phyloP scores from a whole-genome alignment of 768 basidiomycete species.

The Macrocybe gigantea region DNA sequence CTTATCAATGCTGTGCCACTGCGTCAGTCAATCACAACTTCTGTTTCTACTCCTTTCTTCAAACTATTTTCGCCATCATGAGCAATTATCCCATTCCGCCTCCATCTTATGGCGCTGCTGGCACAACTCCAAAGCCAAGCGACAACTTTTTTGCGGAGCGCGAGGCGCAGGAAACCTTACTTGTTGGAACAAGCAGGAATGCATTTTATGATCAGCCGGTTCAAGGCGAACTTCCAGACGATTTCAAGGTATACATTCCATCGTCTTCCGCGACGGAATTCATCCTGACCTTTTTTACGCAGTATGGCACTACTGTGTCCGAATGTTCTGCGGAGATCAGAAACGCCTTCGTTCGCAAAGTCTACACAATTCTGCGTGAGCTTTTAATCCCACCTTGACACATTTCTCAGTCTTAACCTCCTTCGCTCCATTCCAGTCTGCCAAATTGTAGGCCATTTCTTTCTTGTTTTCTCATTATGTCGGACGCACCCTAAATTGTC shows the following conservation, averaged over 20 bases:
- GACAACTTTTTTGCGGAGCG: slow-evolving; percentile 23
- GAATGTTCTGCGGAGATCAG: slow-evolving; percentile 77
- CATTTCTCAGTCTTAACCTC: background rate
- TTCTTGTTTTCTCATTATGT: background rate
- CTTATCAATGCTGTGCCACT: background rate
- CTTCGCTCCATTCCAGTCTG: slow-evolving; percentile 37
- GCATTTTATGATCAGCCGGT: slow-evolving; percentile 68
- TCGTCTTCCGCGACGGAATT: background rate
- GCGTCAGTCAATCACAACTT: background rate
- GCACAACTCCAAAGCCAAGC: slow-evolving; percentile 22
- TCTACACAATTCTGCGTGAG: slow-evolving; percentile 86
- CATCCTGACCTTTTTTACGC: background rate
- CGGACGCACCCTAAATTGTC: background rate
- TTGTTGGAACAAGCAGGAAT: slow-evolving; percentile 44
- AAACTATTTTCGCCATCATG: slow-evolving; percentile 33
- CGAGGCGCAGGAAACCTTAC: slow-evolving; percentile 47
- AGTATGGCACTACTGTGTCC: slow-evolving; percentile 80
- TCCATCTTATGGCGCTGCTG: slow-evolving; percentile 50
- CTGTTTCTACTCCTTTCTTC: background rate
- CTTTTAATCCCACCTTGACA: slow-evolving; percentile 8
- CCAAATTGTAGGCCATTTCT: slow-evolving; percentile 57
- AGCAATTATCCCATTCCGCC: slow-evolving; percentile 58
- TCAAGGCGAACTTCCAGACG: slow-evolving; percentile 77
- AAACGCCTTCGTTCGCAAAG: slow-evolving; percentile 85
- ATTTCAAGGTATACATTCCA: slow-evolving; percentile 69